These are phyloP conservation scores for Trichocladium antarcticum DNA, from an alignment of 495 filamentous ascomycete species.

Conservation along the genomic window DNA sequence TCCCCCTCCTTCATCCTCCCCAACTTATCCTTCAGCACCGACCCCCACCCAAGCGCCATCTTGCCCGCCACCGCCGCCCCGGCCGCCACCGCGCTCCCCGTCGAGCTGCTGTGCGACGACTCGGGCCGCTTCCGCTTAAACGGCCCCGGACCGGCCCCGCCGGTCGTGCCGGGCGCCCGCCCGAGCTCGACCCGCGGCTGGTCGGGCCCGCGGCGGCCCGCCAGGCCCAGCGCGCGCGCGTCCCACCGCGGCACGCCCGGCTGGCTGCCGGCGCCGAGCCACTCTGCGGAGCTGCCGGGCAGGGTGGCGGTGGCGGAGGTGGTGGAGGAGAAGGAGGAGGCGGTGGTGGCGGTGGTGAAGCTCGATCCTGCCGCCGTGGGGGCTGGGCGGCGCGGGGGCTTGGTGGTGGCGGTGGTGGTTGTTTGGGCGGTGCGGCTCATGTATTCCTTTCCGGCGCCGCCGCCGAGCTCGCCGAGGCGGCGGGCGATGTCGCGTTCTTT, in stretches of 20 bases:
- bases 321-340: slow-evolving; percentile 2
- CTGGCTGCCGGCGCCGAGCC: not conserved
- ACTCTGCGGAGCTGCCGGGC: not conserved
- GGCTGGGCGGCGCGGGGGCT: not conserved
- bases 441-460: slow-evolving; percentile 67
- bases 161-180: slow-evolving; percentile 31
- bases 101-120: slow-evolving; percentile 28
- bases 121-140: slow-evolving; percentile 52
- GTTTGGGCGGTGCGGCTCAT: slow-evolving; percentile 34
- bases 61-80: not conserved
- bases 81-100: slow-evolving; percentile 1
- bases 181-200: slow-evolving; percentile 50
- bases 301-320: not conserved
- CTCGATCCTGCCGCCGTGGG: slow-evolving; percentile 2
- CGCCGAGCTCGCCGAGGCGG: slow-evolving; percentile 50
- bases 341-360: slow-evolving; percentile 9
- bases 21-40: slow-evolving; percentile 35
- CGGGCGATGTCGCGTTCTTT: slow-evolving; percentile 72
- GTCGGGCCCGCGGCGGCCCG: slow-evolving; percentile 40
- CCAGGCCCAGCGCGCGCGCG: slow-evolving; percentile 45
- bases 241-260: slow-evolving; percentile 18
- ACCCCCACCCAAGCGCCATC: slow-evolving; percentile 39
- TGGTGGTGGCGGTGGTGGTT: slow-evolving; percentile 6
- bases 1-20: slow-evolving; percentile 46
- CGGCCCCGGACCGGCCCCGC: slow-evolving; percentile 40